Evolutionary conservation across 1,139 yeast genomes (phyloP).

Genomic region (Pichia sp.): DNA sequence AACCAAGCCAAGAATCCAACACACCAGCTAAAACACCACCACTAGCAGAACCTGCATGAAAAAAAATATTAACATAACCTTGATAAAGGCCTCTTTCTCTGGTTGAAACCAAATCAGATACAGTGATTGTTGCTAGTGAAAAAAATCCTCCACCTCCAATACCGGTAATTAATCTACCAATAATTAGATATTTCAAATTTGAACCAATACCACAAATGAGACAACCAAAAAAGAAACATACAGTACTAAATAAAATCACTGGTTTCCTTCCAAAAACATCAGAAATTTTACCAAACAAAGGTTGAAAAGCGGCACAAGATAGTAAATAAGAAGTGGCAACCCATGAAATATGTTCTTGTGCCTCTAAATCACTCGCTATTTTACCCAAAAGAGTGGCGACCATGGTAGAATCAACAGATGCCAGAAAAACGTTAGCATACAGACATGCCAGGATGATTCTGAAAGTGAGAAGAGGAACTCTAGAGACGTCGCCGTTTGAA

Average conservation of each 20-base stretch:
- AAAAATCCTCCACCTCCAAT: constrained; percentile 55
- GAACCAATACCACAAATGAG: constrained; percentile 53
- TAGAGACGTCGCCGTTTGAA: not conserved
- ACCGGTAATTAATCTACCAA: constrained; percentile 49
- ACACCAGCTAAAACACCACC: constrained; percentile 52
- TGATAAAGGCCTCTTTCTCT: constrained; percentile 50
- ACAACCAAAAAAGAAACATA: constrained; percentile 58
- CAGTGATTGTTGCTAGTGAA: constrained; percentile 43
- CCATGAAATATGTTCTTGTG: constrained; percentile 34
- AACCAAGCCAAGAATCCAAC: constrained; percentile 41
- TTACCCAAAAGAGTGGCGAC: constrained; percentile 46
- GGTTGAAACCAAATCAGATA: constrained; percentile 47
- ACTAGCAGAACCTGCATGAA: constrained; percentile 46
- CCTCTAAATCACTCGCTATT: constrained; percentile 27
- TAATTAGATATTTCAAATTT: constrained; percentile 51
- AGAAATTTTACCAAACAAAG: constrained; percentile 66
- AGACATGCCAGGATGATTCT: constrained; percentile 16
- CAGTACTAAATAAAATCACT: constrained; percentile 45
- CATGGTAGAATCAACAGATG: constrained; percentile 65
- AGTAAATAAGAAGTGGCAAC: constrained; percentile 39
- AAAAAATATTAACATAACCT: constrained; percentile 46
- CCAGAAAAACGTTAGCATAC: constrained; percentile 39
- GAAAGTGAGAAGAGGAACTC: constrained; percentile 6
- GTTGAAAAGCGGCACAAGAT: constrained; percentile 59
- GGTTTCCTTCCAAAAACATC: constrained; percentile 44